Percentiles rank a stretch among this genome's conserved stretches.
Conservation (phyloP, 257 asterid species). For the Galeopsis tetrahit region DNA sequence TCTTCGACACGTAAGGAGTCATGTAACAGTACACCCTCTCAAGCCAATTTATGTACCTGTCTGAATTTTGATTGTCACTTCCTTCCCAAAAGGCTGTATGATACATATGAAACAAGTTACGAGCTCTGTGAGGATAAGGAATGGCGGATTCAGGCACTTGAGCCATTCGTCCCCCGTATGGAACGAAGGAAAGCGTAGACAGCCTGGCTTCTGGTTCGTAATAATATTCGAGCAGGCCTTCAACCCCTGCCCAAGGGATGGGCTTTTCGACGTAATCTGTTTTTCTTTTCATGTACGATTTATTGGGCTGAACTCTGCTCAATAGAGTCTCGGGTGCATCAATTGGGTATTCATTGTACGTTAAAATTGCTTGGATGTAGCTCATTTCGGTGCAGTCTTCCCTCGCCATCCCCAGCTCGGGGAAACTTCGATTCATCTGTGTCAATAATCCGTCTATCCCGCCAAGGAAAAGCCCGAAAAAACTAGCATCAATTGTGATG, state of each 20-base stretch:
- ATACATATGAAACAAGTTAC: constrained; percentile 28
- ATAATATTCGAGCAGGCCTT: constrained; percentile 30
- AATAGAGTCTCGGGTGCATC: constrained; percentile 31
- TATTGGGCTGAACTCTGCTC: constrained; percentile 19
- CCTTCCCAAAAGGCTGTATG: constrained; percentile 31
- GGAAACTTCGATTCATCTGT: constrained; percentile 33
- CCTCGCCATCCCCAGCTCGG: constrained; percentile 39
- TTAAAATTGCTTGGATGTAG: constrained; percentile 36
- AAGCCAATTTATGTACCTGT: constrained; percentile 30
- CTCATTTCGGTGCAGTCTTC: constrained; percentile 42
- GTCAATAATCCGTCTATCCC: constrained; percentile 34
- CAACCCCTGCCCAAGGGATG: constrained; percentile 35
- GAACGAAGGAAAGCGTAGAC: constrained; percentile 17
- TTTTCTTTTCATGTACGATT: constrained; percentile 17
- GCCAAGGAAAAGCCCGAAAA: constrained; percentile 40
- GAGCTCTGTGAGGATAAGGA: constrained; percentile 45
- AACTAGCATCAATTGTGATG: constrained; percentile 21
- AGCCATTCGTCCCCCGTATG: constrained; percentile 47
- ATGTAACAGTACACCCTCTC: constrained; percentile 32
- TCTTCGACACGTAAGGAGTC: constrained; percentile 38
- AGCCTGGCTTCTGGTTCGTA: constrained; percentile 30
- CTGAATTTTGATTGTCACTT: neutral
- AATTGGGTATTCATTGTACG: neutral
- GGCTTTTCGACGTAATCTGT: constrained; percentile 1
- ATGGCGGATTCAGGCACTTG: constrained; percentile 32